These are phyloP conservation scores for Alternaria novae-zelandiae DNA, from an alignment of 2,329 filamentous ascomycete genomes.

Conservation along the genomic window DNA sequence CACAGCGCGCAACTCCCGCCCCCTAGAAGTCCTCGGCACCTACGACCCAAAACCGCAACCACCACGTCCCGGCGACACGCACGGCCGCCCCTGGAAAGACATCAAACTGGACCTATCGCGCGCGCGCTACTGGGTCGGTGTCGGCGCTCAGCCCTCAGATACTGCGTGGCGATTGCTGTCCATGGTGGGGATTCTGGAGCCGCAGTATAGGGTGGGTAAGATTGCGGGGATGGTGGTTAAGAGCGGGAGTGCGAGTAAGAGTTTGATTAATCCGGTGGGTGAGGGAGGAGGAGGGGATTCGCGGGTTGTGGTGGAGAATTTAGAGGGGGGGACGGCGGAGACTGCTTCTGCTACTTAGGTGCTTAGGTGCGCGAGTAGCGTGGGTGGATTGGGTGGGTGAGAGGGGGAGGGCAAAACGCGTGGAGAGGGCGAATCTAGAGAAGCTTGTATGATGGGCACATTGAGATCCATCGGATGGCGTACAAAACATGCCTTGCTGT, in stretches of 20 bases:
- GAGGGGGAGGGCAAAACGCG: fast-evolving
- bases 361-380: too few species aligned
- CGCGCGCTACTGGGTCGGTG: conserved; percentile 94
- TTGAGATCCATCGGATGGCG: not conserved
- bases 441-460: not conserved
- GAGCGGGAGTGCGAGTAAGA: conserved; percentile 5
- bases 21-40: conserved; percentile 85
- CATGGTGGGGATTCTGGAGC: conserved; percentile 64
- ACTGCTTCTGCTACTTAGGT: not conserved
- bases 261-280: not conserved
- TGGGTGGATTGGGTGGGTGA: not conserved
- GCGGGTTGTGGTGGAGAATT: not conserved
- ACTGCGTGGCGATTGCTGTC: conserved; percentile 84
- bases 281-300: not conserved
- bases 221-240: conserved; percentile 41
- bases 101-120: conserved; percentile 82
- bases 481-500: too few species aligned
- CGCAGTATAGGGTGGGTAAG: conserved; percentile 43
- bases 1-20: conserved; percentile 83
- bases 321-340: not conserved
- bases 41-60: conserved; percentile 66
- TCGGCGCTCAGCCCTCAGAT: conserved; percentile 93
- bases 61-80: conserved; percentile 57
- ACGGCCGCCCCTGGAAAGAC: conserved; percentile 80
- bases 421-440: not conserved